phyloP scores from a whole-genome alignment of 805 yeast species.

The Ogataea henricii region DNA sequence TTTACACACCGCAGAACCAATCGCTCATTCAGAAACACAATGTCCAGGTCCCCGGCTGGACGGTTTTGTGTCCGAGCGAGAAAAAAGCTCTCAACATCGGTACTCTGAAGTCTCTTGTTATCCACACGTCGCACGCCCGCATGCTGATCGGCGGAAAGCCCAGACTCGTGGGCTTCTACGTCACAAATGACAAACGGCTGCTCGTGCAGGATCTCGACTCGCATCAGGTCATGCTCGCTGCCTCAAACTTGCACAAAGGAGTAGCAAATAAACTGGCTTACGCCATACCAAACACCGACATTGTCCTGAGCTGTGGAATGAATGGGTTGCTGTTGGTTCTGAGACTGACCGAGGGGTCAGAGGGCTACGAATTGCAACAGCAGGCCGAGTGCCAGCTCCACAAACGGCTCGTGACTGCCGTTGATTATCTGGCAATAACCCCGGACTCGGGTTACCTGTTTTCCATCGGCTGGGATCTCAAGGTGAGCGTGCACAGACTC shows the following conservation, averaged over 20 bases:
- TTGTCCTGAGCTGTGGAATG: slow-evolving; percentile 37
- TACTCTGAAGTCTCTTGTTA: slow-evolving; percentile 27
- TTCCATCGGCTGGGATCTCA: slow-evolving; percentile 63
- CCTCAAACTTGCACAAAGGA: slow-evolving; percentile 19
- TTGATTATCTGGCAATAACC: slow-evolving; percentile 20
- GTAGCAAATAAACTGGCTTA: slow-evolving; percentile 24
- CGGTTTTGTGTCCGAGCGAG: slow-evolving; percentile 23
- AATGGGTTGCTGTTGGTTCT: slow-evolving; percentile 29
- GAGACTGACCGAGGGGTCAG: slow-evolving; percentile 6
- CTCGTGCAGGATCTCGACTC: slow-evolving; percentile 29
- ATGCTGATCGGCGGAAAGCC: slow-evolving; percentile 11
- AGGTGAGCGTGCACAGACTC: slow-evolving; percentile 40
- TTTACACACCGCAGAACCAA: slow-evolving; percentile 28
- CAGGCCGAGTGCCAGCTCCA: slow-evolving; percentile 28
- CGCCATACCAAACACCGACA: slow-evolving; percentile 24
- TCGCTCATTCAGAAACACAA: slow-evolving; percentile 21
- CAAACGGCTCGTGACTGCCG: slow-evolving; percentile 31
- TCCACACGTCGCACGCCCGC: slow-evolving; percentile 22
- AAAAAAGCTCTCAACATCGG: slow-evolving; percentile 16
- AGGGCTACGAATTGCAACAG: slow-evolving; percentile 8
- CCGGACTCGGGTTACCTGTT: slow-evolving; percentile 39
- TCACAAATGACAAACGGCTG: slow-evolving; percentile 31
- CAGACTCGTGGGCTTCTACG: slow-evolving; percentile 25
- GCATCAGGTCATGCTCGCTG: slow-evolving; percentile 13
- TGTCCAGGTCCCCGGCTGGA: slow-evolving; percentile 30